Evolutionary conservation across 208 protist genomes (phyloP).

Genomic region (Entamoeba moshkovskii): DNA sequence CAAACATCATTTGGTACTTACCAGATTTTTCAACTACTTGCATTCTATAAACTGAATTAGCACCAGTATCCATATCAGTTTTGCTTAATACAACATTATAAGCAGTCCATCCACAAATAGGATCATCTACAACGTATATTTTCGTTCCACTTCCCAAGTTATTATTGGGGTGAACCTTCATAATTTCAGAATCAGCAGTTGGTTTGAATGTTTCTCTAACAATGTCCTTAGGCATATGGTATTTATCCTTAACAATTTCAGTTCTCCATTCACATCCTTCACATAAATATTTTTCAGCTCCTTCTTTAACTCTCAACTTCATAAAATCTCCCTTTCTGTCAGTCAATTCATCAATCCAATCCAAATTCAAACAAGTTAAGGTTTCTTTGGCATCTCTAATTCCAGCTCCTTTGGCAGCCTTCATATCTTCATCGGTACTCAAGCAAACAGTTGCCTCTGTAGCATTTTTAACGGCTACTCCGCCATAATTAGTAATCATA

Average conservation of each 20-base stretch:
- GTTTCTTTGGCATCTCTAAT: neutral
- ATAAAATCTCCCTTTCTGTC: neutral
- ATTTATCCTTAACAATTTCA: neutral
- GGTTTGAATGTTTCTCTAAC: neutral
- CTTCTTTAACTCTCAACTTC: neutral
- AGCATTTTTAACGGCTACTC: neutral
- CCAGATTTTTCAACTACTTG: neutral
- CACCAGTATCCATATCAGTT: neutral
- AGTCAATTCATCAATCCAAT: neutral
- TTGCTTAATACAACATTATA: slow-evolving; percentile 3
- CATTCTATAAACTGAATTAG: slow-evolving; percentile 5
- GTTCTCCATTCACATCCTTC: neutral
- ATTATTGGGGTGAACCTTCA: neutral
- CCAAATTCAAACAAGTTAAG: neutral
- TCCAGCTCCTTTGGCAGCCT: neutral
- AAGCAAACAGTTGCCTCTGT: neutral
- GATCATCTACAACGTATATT: neutral
- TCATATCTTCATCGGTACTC: neutral
- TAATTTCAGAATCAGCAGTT: neutral
- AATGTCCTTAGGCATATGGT: neutral
- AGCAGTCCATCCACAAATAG: neutral
- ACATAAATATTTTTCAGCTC: neutral
- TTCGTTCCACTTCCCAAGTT: neutral
- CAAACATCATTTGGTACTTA: neutral
- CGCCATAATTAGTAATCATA: neutral